Evolutionary conservation across 352 stramenopile species (phyloP).

Genomic region (Peronospora destructor): DNA sequence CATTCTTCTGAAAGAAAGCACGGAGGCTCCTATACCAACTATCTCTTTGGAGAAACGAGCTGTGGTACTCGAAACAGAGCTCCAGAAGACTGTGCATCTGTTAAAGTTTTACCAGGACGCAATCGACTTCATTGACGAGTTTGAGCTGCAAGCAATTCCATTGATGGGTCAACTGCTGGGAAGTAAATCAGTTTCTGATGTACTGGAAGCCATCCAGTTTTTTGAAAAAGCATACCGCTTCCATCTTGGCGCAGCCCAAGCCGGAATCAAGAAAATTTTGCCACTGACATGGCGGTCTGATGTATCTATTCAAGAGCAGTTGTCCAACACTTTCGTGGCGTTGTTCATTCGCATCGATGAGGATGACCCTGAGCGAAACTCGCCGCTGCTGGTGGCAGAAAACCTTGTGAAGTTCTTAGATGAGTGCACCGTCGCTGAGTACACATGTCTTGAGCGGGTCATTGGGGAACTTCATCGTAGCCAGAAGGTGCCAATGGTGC

Average conservation of each 20-base stretch:
- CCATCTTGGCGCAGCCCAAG: conserved; percentile 82
- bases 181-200: conserved; percentile 88
- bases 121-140: conserved; percentile 89
- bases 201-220: conserved; percentile 90
- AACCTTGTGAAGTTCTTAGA: conserved; percentile 73
- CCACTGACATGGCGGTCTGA: conserved; percentile 89
- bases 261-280: conserved; percentile 88
- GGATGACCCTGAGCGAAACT: conserved; percentile 34
- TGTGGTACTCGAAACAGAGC: conserved; percentile 53
- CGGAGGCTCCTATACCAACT: neutral
- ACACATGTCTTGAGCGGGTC: conserved; percentile 71
- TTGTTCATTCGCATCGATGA: conserved; percentile 56
- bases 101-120: conserved; percentile 89
- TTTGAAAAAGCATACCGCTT: conserved; percentile 90
- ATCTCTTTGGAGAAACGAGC: conserved; percentile 35
- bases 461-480: conserved; percentile 53
- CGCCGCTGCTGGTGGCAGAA: conserved; percentile 44
- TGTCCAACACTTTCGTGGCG: conserved; percentile 77
- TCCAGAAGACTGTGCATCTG: conserved; percentile 66
- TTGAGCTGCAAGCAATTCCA: conserved; percentile 73
- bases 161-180: conserved; percentile 84
- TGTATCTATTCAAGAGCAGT: conserved; percentile 84
- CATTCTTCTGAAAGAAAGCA: conserved; percentile 11
- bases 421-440: conserved; percentile 69
- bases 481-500: conserved; percentile 50